A percentile compares a stretch with the other conserved stretches of the same genome.
Evolutionary conservation across 495 filamentous ascomycete species (phyloP).

Genomic region (Talaromyces thailandensis): DNA sequence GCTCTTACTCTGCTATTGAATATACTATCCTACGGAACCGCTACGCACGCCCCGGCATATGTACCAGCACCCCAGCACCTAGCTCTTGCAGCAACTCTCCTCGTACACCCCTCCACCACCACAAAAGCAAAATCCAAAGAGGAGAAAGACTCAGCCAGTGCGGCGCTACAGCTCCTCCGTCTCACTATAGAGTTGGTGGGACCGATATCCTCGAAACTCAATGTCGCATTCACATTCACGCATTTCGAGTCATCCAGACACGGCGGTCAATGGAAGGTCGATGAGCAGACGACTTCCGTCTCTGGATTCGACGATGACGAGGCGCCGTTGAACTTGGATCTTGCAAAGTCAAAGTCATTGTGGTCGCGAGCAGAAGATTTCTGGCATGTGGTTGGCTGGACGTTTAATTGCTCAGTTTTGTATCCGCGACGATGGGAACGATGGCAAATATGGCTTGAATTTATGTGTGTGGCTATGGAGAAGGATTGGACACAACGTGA

Average conservation of each 20-base stretch:
- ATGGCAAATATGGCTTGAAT: conserved; percentile 76
- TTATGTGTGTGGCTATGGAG: conserved; percentile 70
- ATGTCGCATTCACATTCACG: conserved; percentile 45
- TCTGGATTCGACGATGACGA: conserved; percentile 18
- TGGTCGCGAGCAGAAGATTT: conserved; percentile 73
- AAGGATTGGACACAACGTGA: conserved; percentile 59
- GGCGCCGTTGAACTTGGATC: conserved; percentile 37
- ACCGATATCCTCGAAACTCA: conserved; percentile 37
- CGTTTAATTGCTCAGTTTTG: conserved; percentile 77
- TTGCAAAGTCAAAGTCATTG: conserved; percentile 57
- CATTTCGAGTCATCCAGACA: conserved; percentile 27
- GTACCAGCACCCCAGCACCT: conserved; percentile 49
- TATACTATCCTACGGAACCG: conserved; percentile 50
- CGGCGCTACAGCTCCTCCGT: conserved; percentile 50
- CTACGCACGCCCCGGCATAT: conserved; percentile 32
- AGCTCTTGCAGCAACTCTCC: conserved; percentile 56
- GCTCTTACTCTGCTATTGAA: conserved; percentile 60
- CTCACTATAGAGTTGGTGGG: conserved; percentile 42
- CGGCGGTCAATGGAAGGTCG: conserved; percentile 17
- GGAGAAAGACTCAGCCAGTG: conserved; percentile 40
- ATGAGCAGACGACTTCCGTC: conserved; percentile 12
- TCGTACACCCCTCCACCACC: conserved; percentile 64
- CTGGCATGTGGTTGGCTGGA: conserved; percentile 87
- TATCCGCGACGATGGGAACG: conserved; percentile 65
- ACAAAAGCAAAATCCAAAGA: conserved; percentile 47